phyloP scores from a whole-genome alignment of 371 early-diverging fungal species.

The Mucor mucedo region DNA sequence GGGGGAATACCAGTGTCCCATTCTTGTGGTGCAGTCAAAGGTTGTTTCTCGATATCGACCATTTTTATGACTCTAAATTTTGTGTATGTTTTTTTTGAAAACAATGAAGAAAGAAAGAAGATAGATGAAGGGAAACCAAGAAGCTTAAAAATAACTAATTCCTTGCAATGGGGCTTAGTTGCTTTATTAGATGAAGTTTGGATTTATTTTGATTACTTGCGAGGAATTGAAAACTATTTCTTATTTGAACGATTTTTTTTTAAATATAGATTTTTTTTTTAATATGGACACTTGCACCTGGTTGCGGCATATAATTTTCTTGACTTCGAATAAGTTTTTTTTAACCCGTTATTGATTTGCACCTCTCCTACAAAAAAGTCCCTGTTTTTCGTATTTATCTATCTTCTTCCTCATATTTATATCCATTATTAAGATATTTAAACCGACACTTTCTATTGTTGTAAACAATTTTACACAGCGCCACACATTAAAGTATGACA shows the following conservation, averaged over 20 bases:
- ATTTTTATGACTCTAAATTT: constrained; percentile 2
- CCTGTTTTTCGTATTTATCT: background rate
- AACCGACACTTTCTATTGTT: constrained; percentile 55
- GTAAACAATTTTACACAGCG: constrained; percentile 62
- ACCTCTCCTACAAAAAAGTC: background rate
- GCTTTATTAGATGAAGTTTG: background rate
- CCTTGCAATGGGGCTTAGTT: constrained; percentile 16
- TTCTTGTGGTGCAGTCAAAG: constrained; percentile 11
- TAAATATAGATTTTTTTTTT: background rate
- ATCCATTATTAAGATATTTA: constrained; percentile 59
- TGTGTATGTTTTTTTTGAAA: background rate
- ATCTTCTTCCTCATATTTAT: constrained; percentile 13
- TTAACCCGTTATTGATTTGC: constrained; percentile 9
- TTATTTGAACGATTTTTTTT: background rate
- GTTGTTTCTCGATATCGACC: constrained; percentile 14
- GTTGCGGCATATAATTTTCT: constrained; percentile 1
- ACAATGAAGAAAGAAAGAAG: background rate
- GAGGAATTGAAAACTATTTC: background rate
- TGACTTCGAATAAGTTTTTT: constrained; percentile 10
- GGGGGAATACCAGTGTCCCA: background rate
- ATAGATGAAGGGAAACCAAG: background rate
- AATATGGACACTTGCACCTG: background rate
- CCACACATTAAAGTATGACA: constrained; percentile 64
- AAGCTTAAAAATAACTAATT: background rate
- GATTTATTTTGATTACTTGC: background rate